Percentiles rank a stretch among this genome's conserved stretches.
phyloP scores from a whole-genome alignment of 352 stramenopile species.

The Phytopythium kandeliae region DNA sequence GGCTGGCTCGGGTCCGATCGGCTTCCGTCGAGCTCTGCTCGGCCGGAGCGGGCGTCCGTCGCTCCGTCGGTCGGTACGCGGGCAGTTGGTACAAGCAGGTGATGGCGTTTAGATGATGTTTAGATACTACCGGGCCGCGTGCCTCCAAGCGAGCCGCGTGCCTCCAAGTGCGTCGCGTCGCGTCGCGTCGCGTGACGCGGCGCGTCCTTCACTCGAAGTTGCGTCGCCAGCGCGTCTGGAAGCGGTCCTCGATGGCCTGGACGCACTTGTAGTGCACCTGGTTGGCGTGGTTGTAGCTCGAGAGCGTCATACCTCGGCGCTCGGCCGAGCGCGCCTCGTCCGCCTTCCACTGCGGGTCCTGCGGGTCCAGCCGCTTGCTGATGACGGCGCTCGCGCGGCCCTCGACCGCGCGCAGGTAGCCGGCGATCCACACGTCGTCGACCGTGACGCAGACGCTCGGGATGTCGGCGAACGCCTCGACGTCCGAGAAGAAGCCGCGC shows the following conservation, averaged over 20 bases:
- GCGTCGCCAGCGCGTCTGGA: slow-evolving; percentile 52
- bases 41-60: too few species aligned
- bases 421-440: slow-evolving; percentile 80
- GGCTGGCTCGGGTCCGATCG: too few species aligned
- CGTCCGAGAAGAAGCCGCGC: slow-evolving; percentile 65
- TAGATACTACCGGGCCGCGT: too few species aligned
- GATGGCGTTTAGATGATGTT: too few species aligned
- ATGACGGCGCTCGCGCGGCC: slow-evolving; percentile 52
- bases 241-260: slow-evolving; percentile 57
- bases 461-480: slow-evolving; percentile 64
- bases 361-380: slow-evolving; percentile 71
- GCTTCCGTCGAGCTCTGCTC: too few species aligned
- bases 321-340: slow-evolving; percentile 34
- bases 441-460: slow-evolving; percentile 68
- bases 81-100: too few species aligned
- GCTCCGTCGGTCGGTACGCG: too few species aligned
- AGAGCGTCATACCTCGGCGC: slow-evolving; percentile 62
- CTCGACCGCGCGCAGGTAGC: slow-evolving; percentile 69
- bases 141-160: too few species aligned
- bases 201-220: slow-evolving; percentile 67
- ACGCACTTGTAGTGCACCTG: slow-evolving; percentile 83
- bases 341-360: slow-evolving; percentile 62
- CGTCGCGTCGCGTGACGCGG: too few species aligned
- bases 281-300: slow-evolving; percentile 76
- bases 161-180: too few species aligned